Base-by-base conservation (phyloP, 495 filamentous ascomycete genomes). In the Aspergillus saccharolyticus region DNA sequence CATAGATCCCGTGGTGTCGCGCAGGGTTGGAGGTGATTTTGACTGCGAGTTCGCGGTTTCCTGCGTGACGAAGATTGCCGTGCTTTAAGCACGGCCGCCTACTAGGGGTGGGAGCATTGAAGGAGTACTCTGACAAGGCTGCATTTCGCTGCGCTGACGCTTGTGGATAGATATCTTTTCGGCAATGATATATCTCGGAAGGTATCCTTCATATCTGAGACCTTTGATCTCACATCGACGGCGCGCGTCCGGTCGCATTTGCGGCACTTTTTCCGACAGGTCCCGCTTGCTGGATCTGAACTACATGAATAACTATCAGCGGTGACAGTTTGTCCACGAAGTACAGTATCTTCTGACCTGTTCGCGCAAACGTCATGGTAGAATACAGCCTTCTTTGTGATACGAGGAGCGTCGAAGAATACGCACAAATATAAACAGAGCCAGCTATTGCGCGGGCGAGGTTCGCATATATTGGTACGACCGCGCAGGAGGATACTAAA, bases 261-360 rank as follows among this genome's bases (percentile, higher is more conserved):
- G 19, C 52, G 52, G 21, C 42, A 54, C 42, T 54, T 54, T 16
- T 45, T 22, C 9, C 52, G 42, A 15, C 52, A 54, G 10, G 52
- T 45, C 8, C 39, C 42, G 52, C 52, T 45, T 8, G 52, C 52
- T 18, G 52, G 52, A 44, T 54, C 52, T 54, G 4, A 3, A 22
- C 19, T 42, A 54, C 18, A 1, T 25, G 20, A 0, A 28, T 39
- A 21, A 25, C 19, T 1, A 15, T 5, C 7, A 39, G 33, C 33
- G 12, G 33, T 8, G 5, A 12, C n/a, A n/a, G n/a, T n/a, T n/a
- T n/a, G n/a, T n/a, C n/a, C n/a, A n/a, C n/a, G n/a, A n/a, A n/a
- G n/a, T n/a, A n/a, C n/a, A n/a, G n/a, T n/a, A 39, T 39, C 33
- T 10, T 39, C 33, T 15, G 33, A 39, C 33, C 33, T 39, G 7